Base-by-base conservation (phyloP, 73 alveolate genomes). In the Blepharisma stoltei region DNA sequence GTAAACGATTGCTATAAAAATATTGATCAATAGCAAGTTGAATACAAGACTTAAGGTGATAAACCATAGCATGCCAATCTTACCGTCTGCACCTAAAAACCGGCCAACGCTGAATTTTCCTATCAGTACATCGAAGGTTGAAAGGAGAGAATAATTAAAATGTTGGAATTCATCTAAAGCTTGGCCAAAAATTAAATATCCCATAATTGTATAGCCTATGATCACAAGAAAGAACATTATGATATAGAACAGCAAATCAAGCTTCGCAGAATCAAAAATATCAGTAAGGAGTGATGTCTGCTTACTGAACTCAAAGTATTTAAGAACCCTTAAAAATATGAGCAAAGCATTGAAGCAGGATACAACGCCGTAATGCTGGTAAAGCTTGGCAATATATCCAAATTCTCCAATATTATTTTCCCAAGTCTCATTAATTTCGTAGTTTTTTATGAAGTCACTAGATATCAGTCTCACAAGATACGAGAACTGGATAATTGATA, bases 211-310 rank as follows among this genome's bases (percentile, higher is more conserved):
- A 81, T 78, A 87, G 44, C 88, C 89, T 47, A 79, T 27, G 23
- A 78, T 55, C 18, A 82, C 49, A 53, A 83, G 45, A 0, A 78
- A 68, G 55, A 83, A 69, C 90, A 87, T 87, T 14, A 69, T 4
- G 0, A 84, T 79, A 66, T 83, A 87, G 87, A 87, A 87, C 0
- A 87, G 11, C 7, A 87, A 54, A 71, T 87, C 94, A 41, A 49
- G 18, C 9, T 41, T 46, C 6, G 94, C 89, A 5, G 83, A 76
- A 9, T 65, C 55, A 1, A 86, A 27, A 1, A 86, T 80, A 52
- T 86, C 87, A 37, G 82, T 65, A 27, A 86, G 79, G 32, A 81
- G 47, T 45, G 90, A 82, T 14, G 81, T 70, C 21, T 81, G 76
- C 70, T 68, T 81, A 53, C 83, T 70, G 77, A 86, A 86, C 6